Evolutionary conservation across 495 filamentous ascomycete species (phyloP).

Genomic region (Copromyces sp.): DNA sequence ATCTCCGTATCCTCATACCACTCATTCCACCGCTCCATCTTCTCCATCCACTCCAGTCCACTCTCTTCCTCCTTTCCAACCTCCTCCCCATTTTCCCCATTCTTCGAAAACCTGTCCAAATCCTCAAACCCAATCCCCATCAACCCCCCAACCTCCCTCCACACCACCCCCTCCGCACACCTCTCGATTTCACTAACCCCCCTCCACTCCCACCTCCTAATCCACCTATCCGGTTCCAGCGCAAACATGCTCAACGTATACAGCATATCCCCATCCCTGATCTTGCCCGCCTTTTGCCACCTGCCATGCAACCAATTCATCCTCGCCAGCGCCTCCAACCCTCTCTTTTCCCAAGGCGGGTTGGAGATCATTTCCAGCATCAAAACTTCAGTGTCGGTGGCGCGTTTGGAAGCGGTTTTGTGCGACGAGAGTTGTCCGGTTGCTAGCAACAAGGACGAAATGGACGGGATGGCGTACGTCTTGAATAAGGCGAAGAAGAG

Average conservation of each 20-base stretch:
- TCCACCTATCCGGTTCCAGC: slow-evolving; percentile 26
- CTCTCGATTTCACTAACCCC: slow-evolving; percentile 29
- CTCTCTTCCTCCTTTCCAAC: slow-evolving; percentile 34
- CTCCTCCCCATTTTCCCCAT: slow-evolving; percentile 20
- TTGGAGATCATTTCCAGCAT: slow-evolving; percentile 42
- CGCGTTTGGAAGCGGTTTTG: slow-evolving; percentile 45
- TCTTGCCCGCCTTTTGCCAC: slow-evolving; percentile 29
- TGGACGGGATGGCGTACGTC: slow-evolving; percentile 56
- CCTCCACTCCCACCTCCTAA: slow-evolving; percentile 34
- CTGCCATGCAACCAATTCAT: slow-evolving; percentile 40
- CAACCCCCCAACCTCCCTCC: slow-evolving; percentile 30
- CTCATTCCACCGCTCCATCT: slow-evolving; percentile 41
- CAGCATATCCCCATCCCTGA: slow-evolving; percentile 34
- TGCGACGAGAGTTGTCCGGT: slow-evolving; percentile 45
- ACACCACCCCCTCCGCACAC: slow-evolving; percentile 32
- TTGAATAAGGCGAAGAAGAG: slow-evolving; percentile 54
- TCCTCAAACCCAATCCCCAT: slow-evolving; percentile 30
- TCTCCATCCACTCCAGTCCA: slow-evolving; percentile 52
- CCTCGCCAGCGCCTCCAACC: slow-evolving; percentile 28
- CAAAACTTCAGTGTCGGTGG: slow-evolving; percentile 47
- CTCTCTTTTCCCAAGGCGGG: slow-evolving; percentile 21
- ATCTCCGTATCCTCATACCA: slow-evolving; percentile 44
- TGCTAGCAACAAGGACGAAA: slow-evolving; percentile 41
- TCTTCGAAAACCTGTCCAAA: slow-evolving; percentile 1
- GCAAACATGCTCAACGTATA: slow-evolving; percentile 33